Conservation (phyloP, 192 early-diverging fungal genomes). For the Lobosporangium transversale region DNA sequence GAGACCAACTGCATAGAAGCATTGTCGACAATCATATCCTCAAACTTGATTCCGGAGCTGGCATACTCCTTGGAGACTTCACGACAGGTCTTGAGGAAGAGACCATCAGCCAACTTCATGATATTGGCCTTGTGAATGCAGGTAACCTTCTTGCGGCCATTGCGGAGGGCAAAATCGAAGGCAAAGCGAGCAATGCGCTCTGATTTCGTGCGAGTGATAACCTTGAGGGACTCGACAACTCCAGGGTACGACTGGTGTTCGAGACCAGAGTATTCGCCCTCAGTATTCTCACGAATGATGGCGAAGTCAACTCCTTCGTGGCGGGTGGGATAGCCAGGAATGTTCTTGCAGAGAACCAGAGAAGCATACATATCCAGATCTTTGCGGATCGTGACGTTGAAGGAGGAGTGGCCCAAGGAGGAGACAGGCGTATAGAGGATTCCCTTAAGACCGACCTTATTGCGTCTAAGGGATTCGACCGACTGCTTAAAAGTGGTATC, state of each 20-base stretch:
- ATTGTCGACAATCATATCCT: conserved; percentile 99
- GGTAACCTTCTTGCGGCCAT: conserved; percentile 97
- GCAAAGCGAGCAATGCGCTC: conserved; percentile 98
- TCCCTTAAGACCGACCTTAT: conserved; percentile 99
- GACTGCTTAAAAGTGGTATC: conserved; percentile 88
- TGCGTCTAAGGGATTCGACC: conserved; percentile 89
- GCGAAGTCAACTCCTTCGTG: conserved; percentile 95
- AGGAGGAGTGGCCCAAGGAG: conserved; percentile 86
- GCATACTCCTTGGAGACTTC: conserved; percentile 94
- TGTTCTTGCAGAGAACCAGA: conserved; percentile 88
- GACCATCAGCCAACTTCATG: conserved; percentile 98
- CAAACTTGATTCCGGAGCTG: conserved; percentile 85
- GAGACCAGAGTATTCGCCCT: conserved; percentile 98
- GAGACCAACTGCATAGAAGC: conserved; percentile 99
- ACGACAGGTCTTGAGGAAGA: conserved; percentile 96
- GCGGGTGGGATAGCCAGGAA: conserved; percentile 84
- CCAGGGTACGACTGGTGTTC: conserved; percentile 98
- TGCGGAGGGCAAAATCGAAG: conserved; percentile 98
- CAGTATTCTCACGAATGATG: conserved; percentile 99
- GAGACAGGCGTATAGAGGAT: conserved; percentile 88
- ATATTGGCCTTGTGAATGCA: conserved; percentile 99
- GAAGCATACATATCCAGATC: conserved; percentile 99
- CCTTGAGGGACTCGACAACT: conserved; percentile 98
- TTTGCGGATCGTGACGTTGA: conserved; percentile 96
- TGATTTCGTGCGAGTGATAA: conserved; percentile 94